A percentile compares a stretch with the other conserved stretches of the same genome.
Conservation (phyloP, 2,329 filamentous ascomycete species). For the Fusarium graminum region DNA sequence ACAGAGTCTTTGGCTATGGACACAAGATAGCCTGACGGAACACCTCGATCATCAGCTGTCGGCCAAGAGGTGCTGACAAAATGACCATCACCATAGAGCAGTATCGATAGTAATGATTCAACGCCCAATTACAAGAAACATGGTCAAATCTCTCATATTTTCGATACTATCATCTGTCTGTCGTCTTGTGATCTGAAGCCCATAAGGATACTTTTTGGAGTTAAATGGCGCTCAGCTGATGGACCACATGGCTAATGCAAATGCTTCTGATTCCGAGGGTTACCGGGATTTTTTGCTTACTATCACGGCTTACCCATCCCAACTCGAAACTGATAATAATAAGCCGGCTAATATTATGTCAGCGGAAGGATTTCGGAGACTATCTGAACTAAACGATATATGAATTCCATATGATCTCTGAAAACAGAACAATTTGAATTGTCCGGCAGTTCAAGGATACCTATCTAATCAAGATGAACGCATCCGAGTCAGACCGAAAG, state of each 20-base stretch:
- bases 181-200: no score
- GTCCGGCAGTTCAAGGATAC: not conserved
- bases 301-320: not conserved
- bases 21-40: not conserved
- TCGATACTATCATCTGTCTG: no score
- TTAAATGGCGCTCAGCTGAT: no score
- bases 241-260: no score
- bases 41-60: not conserved
- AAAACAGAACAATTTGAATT: not conserved
- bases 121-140: no score
- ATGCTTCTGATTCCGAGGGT: no score
- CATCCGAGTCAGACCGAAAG: not conserved
- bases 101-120: not conserved
- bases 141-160: no score
- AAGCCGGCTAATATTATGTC: not conserved
- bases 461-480: constrained; percentile 8
- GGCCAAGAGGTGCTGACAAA: not conserved
- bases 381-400: not conserved
- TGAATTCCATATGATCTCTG: not conserved
- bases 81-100: not conserved
- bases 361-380: constrained; percentile 14
- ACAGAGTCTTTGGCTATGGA: constrained; percentile 10
- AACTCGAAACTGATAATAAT: not conserved
- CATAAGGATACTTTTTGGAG: no score
- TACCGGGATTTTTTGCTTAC: not conserved